These are phyloP conservation scores for Ustilago cynodontis DNA, from an alignment of 1,284 basidiomycete species.

Conservation along the genomic window DNA sequence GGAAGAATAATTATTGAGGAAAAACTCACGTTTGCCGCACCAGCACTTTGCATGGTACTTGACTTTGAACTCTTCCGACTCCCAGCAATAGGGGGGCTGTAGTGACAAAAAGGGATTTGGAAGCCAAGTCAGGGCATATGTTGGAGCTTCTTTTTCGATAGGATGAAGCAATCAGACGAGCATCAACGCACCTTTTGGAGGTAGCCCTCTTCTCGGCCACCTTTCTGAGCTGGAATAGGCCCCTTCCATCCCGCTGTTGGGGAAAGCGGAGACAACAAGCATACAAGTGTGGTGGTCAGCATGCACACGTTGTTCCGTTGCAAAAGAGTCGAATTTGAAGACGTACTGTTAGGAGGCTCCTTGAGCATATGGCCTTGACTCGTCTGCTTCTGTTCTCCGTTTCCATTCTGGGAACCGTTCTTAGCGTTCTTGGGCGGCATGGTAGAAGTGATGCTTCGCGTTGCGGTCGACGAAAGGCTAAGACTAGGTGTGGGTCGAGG, in stretches of 20 bases:
- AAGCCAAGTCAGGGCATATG: not conserved
- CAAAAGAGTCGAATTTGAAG: not conserved
- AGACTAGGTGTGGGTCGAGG: not conserved
- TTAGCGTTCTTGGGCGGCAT: conserved; percentile 27
- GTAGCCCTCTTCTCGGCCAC: conserved; percentile 43
- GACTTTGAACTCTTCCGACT: conserved; percentile 43
- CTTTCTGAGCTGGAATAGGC: conserved; percentile 30
- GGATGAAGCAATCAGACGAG: too few relatives aligned
- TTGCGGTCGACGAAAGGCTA: not conserved
- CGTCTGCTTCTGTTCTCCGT: conserved; percentile 8
- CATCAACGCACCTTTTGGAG: conserved; percentile 33
- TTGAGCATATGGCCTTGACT: conserved; percentile 32
- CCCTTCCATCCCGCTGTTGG: conserved; percentile 49
- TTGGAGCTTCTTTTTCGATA: too few relatives aligned
- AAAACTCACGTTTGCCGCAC: conserved; percentile 49
- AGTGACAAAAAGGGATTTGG: not conserved
- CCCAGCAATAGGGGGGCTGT: conserved; percentile 50
- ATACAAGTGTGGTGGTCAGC: too few relatives aligned
- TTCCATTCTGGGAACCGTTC: not conserved
- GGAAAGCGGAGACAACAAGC: not conserved
- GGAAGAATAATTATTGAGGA: too few relatives aligned
- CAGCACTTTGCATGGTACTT: conserved; percentile 45
- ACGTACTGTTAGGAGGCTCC: conserved; percentile 35
- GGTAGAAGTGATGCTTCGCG: not conserved
- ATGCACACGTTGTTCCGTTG: too few relatives aligned